Percentiles rank a stretch among this genome's conserved stretches.
Conservation (phyloP, 2,329 filamentous ascomycete species). For the Raffaelea deltoideospora region DNA sequence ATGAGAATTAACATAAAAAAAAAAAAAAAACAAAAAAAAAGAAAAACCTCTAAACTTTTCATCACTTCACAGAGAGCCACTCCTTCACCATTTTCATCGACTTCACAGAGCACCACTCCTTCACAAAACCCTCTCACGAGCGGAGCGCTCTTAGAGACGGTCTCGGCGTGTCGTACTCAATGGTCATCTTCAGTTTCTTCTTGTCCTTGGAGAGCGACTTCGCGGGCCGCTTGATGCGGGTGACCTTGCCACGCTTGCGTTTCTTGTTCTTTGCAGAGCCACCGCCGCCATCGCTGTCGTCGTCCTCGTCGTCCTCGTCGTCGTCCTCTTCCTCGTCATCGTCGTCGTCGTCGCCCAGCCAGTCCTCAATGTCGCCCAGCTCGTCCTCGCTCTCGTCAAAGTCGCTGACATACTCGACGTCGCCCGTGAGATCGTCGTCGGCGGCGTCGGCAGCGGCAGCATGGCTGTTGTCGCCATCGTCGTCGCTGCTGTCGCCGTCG, state of each 20-base stretch:
- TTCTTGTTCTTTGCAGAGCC: constrained; percentile 29
- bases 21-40: too few relatives aligned
- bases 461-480: not conserved
- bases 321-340: constrained; percentile 41
- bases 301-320: constrained; percentile 40
- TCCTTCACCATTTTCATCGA: too few relatives aligned
- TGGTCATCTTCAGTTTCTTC: constrained; percentile 9
- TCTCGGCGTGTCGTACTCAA: too few relatives aligned
- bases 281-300: constrained; percentile 24
- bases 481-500: not conserved
- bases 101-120: too few relatives aligned
- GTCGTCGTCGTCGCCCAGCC: constrained; percentile 64
- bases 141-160: too few relatives aligned
- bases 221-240: constrained; percentile 42
- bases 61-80: too few relatives aligned
- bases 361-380: constrained; percentile 73
- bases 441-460: constrained; percentile 45
- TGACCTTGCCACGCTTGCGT: constrained; percentile 33
- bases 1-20: too few relatives aligned
- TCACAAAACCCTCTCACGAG: too few relatives aligned
- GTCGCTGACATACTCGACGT: constrained; percentile 89
- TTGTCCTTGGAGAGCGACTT: constrained; percentile 29
- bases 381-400: constrained; percentile 73
- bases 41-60: too few relatives aligned
- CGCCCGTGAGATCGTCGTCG: constrained; percentile 60